phyloP scores from a whole-genome alignment of 1,139 yeast species.

The Scheffersomyces insectosa region DNA sequence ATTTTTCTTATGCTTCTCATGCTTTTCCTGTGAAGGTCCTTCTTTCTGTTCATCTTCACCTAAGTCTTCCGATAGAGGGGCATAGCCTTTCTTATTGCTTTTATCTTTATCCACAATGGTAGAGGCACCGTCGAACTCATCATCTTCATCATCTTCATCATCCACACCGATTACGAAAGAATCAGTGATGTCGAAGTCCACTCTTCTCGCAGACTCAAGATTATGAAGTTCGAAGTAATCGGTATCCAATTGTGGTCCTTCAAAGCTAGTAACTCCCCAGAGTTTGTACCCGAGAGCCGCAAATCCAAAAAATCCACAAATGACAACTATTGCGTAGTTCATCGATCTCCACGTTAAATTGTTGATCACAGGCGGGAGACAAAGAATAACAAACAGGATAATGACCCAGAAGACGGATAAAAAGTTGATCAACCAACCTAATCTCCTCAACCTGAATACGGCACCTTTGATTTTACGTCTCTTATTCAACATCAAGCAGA shows the following conservation, averaged over 20 bases:
- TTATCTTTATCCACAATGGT: background rate
- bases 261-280: constrained; percentile 65
- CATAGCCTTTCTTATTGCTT: background rate
- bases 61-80: constrained; percentile 12
- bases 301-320: constrained; percentile 46
- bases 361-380: constrained; percentile 74
- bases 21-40: background rate
- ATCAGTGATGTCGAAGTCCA: constrained; percentile 5
- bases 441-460: constrained; percentile 62
- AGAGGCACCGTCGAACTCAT: background rate
- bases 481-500: constrained; percentile 60
- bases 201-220: constrained; percentile 16
- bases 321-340: constrained; percentile 75
- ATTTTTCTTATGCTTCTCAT: background rate
- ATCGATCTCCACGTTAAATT: constrained; percentile 56
- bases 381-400: constrained; percentile 61
- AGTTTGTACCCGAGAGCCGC: constrained; percentile 52
- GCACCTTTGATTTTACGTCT: constrained; percentile 69
- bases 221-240: constrained; percentile 46
- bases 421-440: constrained; percentile 66
- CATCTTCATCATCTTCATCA: constrained; percentile 16
- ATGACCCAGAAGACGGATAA: constrained; percentile 63
- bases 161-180: constrained; percentile 15
- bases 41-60: constrained; percentile 5
- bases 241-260: constrained; percentile 63